phyloP scores from a whole-genome alignment of 257 asterid species.

The Jasminum sambac region DNA sequence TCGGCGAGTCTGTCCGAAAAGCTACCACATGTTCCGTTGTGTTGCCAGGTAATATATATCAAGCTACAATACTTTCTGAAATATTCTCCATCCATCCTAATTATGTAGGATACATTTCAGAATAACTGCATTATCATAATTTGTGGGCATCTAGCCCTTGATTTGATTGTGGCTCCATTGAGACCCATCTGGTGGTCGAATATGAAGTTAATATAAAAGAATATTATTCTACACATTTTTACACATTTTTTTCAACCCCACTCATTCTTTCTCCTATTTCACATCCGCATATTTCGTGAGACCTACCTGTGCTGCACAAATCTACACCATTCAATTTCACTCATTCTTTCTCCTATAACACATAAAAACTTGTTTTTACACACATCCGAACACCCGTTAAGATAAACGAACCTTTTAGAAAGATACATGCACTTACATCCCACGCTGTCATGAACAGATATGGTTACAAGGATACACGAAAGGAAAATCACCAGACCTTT shows the following conservation, averaged over 20 bases:
- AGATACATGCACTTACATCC: constrained; percentile 10
- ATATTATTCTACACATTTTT: too few relatives aligned
- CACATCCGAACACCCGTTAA: too few relatives aligned
- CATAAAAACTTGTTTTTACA: too few relatives aligned
- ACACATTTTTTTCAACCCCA: too few relatives aligned
- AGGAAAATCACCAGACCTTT: constrained; percentile 86
- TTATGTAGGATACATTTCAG: too few relatives aligned
- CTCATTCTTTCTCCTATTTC: too few relatives aligned
- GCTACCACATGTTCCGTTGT: constrained; percentile 93
- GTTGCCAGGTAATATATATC: constrained; percentile 78
- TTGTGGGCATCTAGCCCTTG: not conserved
- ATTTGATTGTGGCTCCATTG: not conserved
- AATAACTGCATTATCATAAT: not conserved
- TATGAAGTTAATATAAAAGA: not conserved
- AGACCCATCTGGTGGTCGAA: not conserved
- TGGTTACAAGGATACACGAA: constrained; percentile 96
- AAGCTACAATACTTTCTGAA: constrained; percentile 1
- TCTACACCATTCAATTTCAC: too few relatives aligned
- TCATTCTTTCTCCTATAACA: too few relatives aligned
- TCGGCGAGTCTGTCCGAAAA: constrained; percentile 80
- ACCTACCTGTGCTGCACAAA: too few relatives aligned
- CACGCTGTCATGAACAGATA: constrained; percentile 55
- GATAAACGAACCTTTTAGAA: not conserved
- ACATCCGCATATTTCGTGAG: too few relatives aligned
- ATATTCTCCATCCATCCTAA: too few relatives aligned